Conservation (phyloP, 2,329 filamentous ascomycete species). For the Alternaria sp. region DNA sequence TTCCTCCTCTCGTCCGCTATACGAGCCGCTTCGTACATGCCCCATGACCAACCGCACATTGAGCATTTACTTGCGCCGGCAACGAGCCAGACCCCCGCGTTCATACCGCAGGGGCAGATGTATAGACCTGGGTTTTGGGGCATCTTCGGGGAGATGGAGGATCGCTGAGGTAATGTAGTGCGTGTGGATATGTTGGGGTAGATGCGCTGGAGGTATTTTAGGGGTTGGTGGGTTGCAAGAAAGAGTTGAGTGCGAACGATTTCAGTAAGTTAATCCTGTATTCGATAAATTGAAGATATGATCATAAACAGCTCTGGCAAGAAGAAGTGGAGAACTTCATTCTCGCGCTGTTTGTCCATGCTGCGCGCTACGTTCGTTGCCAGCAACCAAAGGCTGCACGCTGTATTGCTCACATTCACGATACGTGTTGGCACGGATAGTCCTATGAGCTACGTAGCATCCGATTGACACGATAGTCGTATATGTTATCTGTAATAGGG, state of each 20-base stretch:
- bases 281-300: too few species aligned
- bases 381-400: background rate
- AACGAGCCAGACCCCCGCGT: background rate
- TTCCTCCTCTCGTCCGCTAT: background rate
- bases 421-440: rapidly evolving
- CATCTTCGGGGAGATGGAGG: background rate
- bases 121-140: background rate
- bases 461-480: background rate
- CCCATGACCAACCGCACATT: constrained; percentile 1
- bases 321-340: too few species aligned
- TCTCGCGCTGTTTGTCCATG: too few species aligned
- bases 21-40: background rate
- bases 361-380: background rate
- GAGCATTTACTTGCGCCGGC: background rate
- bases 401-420: background rate
- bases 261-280: background rate
- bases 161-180: background rate
- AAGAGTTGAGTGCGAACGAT: background rate
- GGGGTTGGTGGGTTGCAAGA: background rate
- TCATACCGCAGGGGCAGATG: background rate
- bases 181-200: background rate
- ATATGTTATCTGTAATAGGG: constrained; percentile 2
- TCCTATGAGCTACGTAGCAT: background rate
- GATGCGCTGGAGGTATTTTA: background rate
- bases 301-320: too few species aligned